These are phyloP conservation scores for Cercophora samala DNA, from an alignment of 495 filamentous ascomycete species.

Conservation along the genomic window DNA sequence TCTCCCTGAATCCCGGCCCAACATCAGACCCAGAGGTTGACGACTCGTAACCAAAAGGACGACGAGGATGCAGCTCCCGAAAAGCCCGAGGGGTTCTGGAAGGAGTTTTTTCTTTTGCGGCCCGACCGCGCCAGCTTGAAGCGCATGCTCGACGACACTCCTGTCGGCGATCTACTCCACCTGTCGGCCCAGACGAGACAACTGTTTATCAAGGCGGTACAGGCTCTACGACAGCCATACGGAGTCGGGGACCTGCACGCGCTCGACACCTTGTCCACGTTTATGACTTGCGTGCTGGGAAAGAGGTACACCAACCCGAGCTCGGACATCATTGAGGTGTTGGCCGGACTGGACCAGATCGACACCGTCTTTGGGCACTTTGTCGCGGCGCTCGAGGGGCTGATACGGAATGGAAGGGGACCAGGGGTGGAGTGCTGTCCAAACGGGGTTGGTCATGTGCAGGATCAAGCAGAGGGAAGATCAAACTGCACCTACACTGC, in stretches of 20 bases:
- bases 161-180: constrained; percentile 70
- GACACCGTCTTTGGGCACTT: constrained; percentile 86
- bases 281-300: constrained; percentile 71
- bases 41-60: constrained; percentile 43
- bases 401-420: constrained; percentile 73
- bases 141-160: constrained; percentile 61
- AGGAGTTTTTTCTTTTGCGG: constrained; percentile 85
- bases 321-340: constrained; percentile 85
- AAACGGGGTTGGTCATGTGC: constrained; percentile 15
- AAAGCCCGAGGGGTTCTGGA: constrained; percentile 88
- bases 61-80: constrained; percentile 45
- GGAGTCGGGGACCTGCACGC: constrained; percentile 71
- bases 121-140: constrained; percentile 68
- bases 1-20: neutral
- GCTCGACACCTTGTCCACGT: constrained; percentile 89
- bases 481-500: constrained; percentile 32
- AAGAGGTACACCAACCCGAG: constrained; percentile 96
- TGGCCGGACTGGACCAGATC: constrained; percentile 83
- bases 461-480: neutral
- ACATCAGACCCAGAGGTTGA: neutral
- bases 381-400: constrained; percentile 72
- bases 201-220: constrained; percentile 70
- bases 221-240: constrained; percentile 59
- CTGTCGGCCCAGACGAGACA: constrained; percentile 72
- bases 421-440: constrained; percentile 31